Evolutionary conservation across 108 stramenopile genomes (phyloP).

Genomic region (Cyclotella cryptica): DNA sequence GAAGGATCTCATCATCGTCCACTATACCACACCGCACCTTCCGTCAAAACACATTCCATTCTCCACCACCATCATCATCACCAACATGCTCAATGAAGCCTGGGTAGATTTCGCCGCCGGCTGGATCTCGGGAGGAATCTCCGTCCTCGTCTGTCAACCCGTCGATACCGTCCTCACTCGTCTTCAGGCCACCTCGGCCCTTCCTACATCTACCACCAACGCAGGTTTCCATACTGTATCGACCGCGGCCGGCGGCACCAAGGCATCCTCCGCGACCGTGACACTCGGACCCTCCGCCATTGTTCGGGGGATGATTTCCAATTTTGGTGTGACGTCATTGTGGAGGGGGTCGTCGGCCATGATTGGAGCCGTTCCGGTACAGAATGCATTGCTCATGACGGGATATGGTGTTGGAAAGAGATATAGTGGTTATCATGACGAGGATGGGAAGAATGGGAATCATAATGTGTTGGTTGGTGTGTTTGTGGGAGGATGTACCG

Average conservation of each 20-base stretch:
- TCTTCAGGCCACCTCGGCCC: slow-evolving; percentile 58
- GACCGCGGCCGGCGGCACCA: background rate
- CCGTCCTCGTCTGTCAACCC: slow-evolving; percentile 77
- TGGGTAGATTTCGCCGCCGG: slow-evolving; percentile 83
- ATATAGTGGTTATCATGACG: slow-evolving; percentile 42
- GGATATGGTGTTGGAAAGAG: slow-evolving; percentile 85
- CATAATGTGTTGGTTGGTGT: slow-evolving; percentile 50
- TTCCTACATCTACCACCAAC: slow-evolving; percentile 6
- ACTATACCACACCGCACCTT: too few species aligned
- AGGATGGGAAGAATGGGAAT: slow-evolving; percentile 6
- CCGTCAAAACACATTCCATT: too few species aligned
- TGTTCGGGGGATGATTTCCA: slow-evolving; percentile 43
- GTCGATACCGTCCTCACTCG: slow-evolving; percentile 85
- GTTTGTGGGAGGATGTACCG: slow-evolving; percentile 85
- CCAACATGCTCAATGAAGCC: slow-evolving; percentile 48
- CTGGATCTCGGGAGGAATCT: slow-evolving; percentile 75
- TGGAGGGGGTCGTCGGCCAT: slow-evolving; percentile 84
- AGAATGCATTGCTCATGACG: slow-evolving; percentile 87
- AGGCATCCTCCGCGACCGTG: background rate
- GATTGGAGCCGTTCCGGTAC: slow-evolving; percentile 85
- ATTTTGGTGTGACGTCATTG: slow-evolving; percentile 58
- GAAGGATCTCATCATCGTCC: too few species aligned
- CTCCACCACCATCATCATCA: too few species aligned
- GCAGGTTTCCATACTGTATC: background rate
- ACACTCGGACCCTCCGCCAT: slow-evolving; percentile 18